Base-by-base conservation (phyloP, 2,329 filamentous ascomycete genomes). In the Curvularia sp. region DNA sequence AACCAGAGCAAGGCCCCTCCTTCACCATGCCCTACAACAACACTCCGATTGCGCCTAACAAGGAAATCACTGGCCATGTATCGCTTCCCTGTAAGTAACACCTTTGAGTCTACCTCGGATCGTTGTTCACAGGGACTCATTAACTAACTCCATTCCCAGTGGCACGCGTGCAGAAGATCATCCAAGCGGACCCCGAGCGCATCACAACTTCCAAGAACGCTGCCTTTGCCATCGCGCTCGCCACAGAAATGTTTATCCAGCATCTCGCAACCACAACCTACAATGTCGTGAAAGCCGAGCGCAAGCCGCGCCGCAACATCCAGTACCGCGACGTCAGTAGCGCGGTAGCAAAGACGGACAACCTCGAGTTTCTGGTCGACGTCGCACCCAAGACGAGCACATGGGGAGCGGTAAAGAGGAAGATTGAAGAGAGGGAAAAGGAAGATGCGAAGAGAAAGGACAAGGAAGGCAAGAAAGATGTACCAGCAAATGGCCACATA, bases 231-330 rank as follows among this genome's bases (percentile, higher is more conserved):
- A 96, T 98, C 70, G 93, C 94, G 1, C 84, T 97, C 59, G 95
- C 95, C 21, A 93, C 95, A 3, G 95, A 99, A 80, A 89, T 97
- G 84, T 98, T 99, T 80, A 89, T 99, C 66, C 92, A 97, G 77
- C 90, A 98, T 76, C 86, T 99, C 25, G 88, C 93, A 19, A 86
- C 90, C 62, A 91, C 96, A 76, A 89, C 90, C 25, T 89, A 96
- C 75, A 93, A 91, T 71, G 91, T 96, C 70, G 90, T 93, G 69
- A 96, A 95, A 74, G 86, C 93, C 1, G 95, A 98, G 79, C 87
- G 90, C 69, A 98, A 98, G 77, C 94, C 94, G 5, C 86, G 95
- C 55, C 88, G 93, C 60, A 97, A 96, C 72, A 90, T 99, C 61
- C 95, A 98, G 77, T 99, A 99, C 81, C 92, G 92, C 74, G 95